These are phyloP conservation scores for Argentina anserina DNA, from an alignment of 306 rosid genomes.

Conservation along the genomic window DNA sequence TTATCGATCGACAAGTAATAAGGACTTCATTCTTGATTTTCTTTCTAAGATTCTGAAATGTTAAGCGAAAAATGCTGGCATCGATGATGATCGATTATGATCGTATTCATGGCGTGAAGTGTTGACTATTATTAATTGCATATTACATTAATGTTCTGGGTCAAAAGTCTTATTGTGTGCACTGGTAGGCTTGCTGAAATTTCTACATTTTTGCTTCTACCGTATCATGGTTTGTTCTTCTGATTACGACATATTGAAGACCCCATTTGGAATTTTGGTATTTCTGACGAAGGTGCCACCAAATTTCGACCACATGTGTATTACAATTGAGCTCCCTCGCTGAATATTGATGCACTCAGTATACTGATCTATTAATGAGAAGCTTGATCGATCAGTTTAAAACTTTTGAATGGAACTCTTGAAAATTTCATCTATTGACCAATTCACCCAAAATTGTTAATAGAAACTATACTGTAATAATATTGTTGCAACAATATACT, in stretches of 20 bases:
- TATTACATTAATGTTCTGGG: background rate
- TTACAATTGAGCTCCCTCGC: background rate
- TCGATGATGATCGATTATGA: background rate
- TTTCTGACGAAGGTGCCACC: background rate
- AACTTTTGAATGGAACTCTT: background rate
- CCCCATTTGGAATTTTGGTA: background rate
- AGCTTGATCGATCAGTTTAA: background rate
- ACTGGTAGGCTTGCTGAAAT: background rate
- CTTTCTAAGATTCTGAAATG: background rate
- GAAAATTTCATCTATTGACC: background rate
- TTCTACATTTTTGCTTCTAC: background rate
- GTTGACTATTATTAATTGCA: background rate
- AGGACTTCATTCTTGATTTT: background rate
- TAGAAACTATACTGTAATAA: no score
- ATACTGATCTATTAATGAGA: background rate
- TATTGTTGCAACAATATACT: no score
- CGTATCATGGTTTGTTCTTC: background rate
- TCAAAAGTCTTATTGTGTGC: conserved; percentile 4
- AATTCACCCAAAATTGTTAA: background rate
- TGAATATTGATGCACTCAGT: background rate
- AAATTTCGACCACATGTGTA: background rate
- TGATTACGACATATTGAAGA: background rate
- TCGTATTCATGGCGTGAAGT: background rate
- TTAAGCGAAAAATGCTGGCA: background rate
- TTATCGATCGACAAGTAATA: background rate